Percentiles rank a stretch among this genome's conserved stretches.
These are phyloP conservation scores for Xerocomus amazonicus DNA, from an alignment of 1,284 basidiomycete species.

Conservation along the genomic window DNA sequence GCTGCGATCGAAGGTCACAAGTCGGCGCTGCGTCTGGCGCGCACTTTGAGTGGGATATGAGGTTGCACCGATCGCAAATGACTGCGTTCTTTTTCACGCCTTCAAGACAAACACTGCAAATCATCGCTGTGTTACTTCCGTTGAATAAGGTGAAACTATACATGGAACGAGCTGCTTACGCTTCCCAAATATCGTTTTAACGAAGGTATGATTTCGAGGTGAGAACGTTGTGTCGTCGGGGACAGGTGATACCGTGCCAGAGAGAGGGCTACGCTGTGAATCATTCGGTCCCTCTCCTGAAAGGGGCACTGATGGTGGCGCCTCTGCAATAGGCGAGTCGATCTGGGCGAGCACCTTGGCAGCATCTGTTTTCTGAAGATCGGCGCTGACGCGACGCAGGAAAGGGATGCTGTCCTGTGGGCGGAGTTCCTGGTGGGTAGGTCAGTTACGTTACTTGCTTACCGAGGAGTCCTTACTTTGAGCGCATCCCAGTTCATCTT, in stretches of 20 bases:
- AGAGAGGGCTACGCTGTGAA: slow-evolving; percentile 35
- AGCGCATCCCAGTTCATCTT: slow-evolving; percentile 73
- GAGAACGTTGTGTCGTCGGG: slow-evolving; percentile 48
- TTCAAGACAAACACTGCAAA: slow-evolving; percentile 80
- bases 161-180: slow-evolving; percentile 47
- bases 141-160: slow-evolving; percentile 9
- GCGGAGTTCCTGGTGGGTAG: slow-evolving; percentile 58
- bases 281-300: slow-evolving; percentile 24
- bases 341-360: slow-evolving; percentile 53
- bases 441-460: slow-evolving; percentile 7
- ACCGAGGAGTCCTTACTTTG: slow-evolving; percentile 48
- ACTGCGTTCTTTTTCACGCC: slow-evolving; percentile 85
- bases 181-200: slow-evolving; percentile 91
- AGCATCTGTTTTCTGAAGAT: slow-evolving; percentile 70
- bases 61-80: slow-evolving; percentile 84
- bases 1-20: slow-evolving; percentile 79
- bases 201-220: slow-evolving; percentile 75
- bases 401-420: slow-evolving; percentile 94
- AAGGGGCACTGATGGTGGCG: slow-evolving; percentile 39
- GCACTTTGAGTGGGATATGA: slow-evolving; percentile 85
- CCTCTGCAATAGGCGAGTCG: slow-evolving; percentile 46
- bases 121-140: slow-evolving; percentile 58
- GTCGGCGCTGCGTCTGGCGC: slow-evolving; percentile 68
- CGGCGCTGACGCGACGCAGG: slow-evolving; percentile 83
- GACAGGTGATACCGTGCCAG: slow-evolving; percentile 36